phyloP scores from a whole-genome alignment of 768 basidiomycete species.

The Hemileccinum rubropunctum region DNA sequence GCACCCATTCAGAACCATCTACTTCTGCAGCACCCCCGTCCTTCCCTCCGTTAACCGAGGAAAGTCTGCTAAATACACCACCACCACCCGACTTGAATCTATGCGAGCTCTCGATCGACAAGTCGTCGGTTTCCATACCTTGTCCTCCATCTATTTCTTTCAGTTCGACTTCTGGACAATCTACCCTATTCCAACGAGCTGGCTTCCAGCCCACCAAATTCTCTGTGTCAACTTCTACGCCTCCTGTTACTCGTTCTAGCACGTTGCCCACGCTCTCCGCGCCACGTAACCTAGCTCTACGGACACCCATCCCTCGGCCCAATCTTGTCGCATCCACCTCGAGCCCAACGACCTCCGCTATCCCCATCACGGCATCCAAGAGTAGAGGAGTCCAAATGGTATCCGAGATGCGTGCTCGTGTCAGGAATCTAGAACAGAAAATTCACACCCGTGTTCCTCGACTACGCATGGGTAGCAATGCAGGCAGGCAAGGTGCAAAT shows the following conservation, averaged over 20 bases:
- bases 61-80: constrained; percentile 56
- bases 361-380: constrained; percentile 51
- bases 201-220: constrained; percentile 47
- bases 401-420: constrained; percentile 84
- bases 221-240: constrained; percentile 38
- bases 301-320: constrained; percentile 42
- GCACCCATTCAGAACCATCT: constrained; percentile 25
- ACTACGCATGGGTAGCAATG: constrained; percentile 76
- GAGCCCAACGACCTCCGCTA: constrained; percentile 28
- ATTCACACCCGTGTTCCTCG: constrained; percentile 86
- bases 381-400: constrained; percentile 91
- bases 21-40: constrained; percentile 31
- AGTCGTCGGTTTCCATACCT: constrained; percentile 37
- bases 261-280: constrained; percentile 52
- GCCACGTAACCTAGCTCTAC: constrained; percentile 43
- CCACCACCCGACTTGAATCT: constrained; percentile 61
- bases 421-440: constrained; percentile 79
- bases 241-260: constrained; percentile 57
- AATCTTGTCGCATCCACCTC: constrained; percentile 40
- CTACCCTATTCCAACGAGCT: constrained; percentile 49
- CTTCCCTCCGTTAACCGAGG: constrained; percentile 41
- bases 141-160: constrained; percentile 32
- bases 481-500: constrained; percentile 47
- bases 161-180: constrained; percentile 39
- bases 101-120: constrained; percentile 50